Base-by-base conservation (phyloP, 352 stramenopile genomes). In the Thalassiosira exigua region DNA sequence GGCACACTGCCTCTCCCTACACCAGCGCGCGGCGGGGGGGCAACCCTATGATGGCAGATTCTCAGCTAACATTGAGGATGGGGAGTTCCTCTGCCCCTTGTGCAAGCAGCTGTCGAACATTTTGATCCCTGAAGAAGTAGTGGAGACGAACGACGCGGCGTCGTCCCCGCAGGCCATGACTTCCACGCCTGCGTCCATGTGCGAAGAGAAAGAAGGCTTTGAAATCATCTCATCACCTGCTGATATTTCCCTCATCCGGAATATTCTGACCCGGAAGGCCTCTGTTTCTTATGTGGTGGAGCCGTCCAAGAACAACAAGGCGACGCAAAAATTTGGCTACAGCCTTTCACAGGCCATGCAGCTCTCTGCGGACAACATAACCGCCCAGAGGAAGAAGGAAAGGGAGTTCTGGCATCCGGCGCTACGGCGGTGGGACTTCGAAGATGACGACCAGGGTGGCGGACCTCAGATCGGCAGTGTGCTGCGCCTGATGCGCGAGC, bases 41-140 rank as follows among this genome's bases (percentile, higher is more conserved):
- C 94, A 96, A 51, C 94, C 96, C 64, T 97, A 97, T 85, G 94
- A 96, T 52, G 95, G 89, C 33, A 62, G 88, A 1, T 98, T 98
- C 82, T 95, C 95, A 19, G 96, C 98, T 0, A 97, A 98, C 74
- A 96, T 98, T 51, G 96, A 96, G 33, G 97, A 98, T 74, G 96
- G 97, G 48, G 96, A 99, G 75, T 99, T 98, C 69, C 75, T 99
- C 3, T 99, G 96, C 79, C 96, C 96, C 1, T 80, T 98, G 24
- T 99, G 96, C 90, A 98, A 99, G 69, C 96, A 96, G 53, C 96
- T 98, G n/a, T 98, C 95, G 0, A 99, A 99, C 66, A 96, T 98
- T 51, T 72, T 98, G 30, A 97, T 99, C 77, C 96, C 96, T 12
- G 69, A 87, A 46, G 85, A 92, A 24, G 61, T 33, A 3, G 56